Conservation (phyloP, 2,329 filamentous ascomycete genomes). For the Colletotrichum tamarilloi region DNA sequence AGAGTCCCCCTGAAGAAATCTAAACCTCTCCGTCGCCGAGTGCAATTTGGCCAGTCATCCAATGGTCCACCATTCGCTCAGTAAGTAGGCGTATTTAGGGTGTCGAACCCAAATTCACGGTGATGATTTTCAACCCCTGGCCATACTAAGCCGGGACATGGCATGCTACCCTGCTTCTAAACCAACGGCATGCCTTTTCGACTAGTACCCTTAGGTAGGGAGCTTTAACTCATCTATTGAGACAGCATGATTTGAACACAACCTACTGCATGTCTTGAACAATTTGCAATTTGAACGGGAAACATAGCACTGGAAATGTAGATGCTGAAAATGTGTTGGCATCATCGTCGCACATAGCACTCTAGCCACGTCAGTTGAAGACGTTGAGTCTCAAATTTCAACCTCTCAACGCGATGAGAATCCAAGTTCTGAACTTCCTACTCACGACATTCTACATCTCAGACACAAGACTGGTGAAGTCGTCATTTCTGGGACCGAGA, state of each 20-base stretch:
- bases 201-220: neutral
- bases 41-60: neutral
- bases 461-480: neutral
- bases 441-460: neutral
- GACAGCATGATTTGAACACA: neutral
- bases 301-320: neutral
- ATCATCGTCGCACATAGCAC: too few species aligned
- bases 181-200: neutral
- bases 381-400: neutral
- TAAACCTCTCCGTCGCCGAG: neutral
- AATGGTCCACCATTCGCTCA: neutral
- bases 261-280: neutral
- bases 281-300: neutral
- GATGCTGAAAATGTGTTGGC: neutral
- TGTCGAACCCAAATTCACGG: neutral
- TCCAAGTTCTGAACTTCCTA: neutral
- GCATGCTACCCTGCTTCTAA: neutral
- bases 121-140: too few species aligned
- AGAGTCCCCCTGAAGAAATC: neutral
- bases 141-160: neutral
- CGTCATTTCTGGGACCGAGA: neutral
- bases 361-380: neutral
- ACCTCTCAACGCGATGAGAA: neutral
- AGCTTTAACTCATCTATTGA: neutral
- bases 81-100: neutral